Evolutionary conservation across 2,329 filamentous ascomycete species (phyloP).

Genomic region (Dothideomycetes sp.): DNA sequence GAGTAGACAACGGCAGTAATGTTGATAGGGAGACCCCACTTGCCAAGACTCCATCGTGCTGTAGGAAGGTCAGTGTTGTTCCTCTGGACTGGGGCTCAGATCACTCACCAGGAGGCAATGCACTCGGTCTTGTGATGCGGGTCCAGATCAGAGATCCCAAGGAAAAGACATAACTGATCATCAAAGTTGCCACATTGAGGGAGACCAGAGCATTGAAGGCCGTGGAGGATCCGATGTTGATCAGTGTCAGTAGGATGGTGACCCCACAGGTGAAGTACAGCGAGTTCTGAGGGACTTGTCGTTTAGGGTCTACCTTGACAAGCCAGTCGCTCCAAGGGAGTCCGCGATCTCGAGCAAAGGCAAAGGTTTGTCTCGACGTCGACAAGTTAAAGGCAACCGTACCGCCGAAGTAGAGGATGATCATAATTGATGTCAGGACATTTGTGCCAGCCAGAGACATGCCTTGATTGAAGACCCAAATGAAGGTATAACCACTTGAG

Average conservation of each 20-base stretch:
- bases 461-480: no score
- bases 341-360: slow-evolving; percentile 22
- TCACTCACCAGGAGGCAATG: no score
- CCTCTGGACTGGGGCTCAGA: slow-evolving; percentile 20
- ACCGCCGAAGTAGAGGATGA: slow-evolving; percentile 22
- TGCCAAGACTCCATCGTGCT: slow-evolving; percentile 20
- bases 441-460: slow-evolving; percentile 18
- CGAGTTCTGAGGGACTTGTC: slow-evolving; percentile 7
- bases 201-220: slow-evolving; percentile 31
- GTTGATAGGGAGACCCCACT: slow-evolving; percentile 22
- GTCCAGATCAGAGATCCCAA: slow-evolving; percentile 21
- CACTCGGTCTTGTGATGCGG: no score
- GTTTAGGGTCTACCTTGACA: slow-evolving; percentile 16
- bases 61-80: slow-evolving; percentile 19
- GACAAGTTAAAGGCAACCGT: slow-evolving; percentile 24
- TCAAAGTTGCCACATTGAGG: slow-evolving; percentile 24
- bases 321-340: slow-evolving; percentile 24
- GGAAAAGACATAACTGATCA: slow-evolving; percentile 22
- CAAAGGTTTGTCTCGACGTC: slow-evolving; percentile 22
- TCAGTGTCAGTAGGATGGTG: slow-evolving; percentile 24
- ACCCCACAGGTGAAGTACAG: slow-evolving; percentile 19
- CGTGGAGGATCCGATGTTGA: slow-evolving; percentile 30
- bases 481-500: no score
- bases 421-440: slow-evolving; percentile 19
- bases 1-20: slow-evolving; percentile 21